Conservation (phyloP, 345 rosid genomes). For the Lepidium africanum region DNA sequence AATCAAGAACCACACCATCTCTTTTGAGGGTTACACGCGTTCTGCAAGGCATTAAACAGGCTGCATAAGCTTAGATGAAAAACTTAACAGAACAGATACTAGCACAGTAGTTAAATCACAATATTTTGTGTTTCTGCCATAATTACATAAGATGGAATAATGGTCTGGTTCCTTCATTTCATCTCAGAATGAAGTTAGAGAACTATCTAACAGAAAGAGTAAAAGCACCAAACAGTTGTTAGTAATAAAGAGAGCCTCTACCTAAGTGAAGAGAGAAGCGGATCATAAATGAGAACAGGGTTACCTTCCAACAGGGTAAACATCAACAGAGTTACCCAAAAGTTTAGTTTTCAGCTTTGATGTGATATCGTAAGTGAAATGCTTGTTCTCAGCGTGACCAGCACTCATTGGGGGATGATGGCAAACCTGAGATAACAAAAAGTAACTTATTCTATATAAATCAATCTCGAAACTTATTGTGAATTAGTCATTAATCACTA, state of each 20-base stretch:
- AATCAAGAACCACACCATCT: constrained; percentile 63
- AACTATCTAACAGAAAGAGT: not conserved
- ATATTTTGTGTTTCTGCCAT: not conserved
- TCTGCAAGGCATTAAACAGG: constrained; percentile 32
- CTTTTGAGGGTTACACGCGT: constrained; percentile 59
- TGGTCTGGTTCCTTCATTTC: not conserved
- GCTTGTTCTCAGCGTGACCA: constrained; percentile 88
- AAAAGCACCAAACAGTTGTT: not conserved
- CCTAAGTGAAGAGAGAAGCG: not conserved
- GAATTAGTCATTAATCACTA: not conserved
- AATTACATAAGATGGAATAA: not conserved
- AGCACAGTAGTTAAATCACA: not conserved
- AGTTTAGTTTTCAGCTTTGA: constrained; percentile 87
- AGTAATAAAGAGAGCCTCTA: not conserved
- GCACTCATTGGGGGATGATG: constrained; percentile 98
- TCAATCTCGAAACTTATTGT: not conserved
- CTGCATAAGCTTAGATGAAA: constrained; percentile 5
- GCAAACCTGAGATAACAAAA: constrained; percentile 49
- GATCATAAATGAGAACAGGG: not conserved
- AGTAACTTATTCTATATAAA: not conserved
- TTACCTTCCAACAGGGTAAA: constrained; percentile 75
- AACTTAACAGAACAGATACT: not conserved
- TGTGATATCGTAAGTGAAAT: constrained; percentile 69
- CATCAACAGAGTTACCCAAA: constrained; percentile 63
- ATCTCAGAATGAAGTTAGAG: not conserved